Percentiles rank a stretch among this genome's conserved stretches.
These are phyloP conservation scores for Rutstroemia sp. DNA, from an alignment of 2,329 filamentous ascomycete genomes.

Conservation along the genomic window DNA sequence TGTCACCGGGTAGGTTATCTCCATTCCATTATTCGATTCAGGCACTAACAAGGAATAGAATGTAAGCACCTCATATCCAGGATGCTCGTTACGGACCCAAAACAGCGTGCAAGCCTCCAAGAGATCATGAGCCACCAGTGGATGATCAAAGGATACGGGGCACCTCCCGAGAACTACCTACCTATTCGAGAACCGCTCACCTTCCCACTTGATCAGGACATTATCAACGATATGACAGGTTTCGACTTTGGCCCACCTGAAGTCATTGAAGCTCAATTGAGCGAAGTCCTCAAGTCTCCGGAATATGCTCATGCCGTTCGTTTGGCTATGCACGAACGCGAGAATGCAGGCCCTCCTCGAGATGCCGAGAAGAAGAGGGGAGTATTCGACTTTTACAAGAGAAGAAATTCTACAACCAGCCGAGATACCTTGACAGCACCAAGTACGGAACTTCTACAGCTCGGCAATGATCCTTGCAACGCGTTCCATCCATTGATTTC, in stretches of 20 bases:
- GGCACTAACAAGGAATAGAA: slow-evolving; percentile 46
- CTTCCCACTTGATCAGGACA: slow-evolving; percentile 72
- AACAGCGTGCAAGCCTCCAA: slow-evolving; percentile 73
- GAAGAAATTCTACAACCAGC: slow-evolving; percentile 81
- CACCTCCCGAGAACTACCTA: slow-evolving; percentile 82
- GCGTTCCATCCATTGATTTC: slow-evolving; percentile 89
- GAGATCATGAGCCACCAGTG: slow-evolving; percentile 95
- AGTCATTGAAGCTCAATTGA: slow-evolving; percentile 72
- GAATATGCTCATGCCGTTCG: slow-evolving; percentile 86
- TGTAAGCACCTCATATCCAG: slow-evolving; percentile 87
- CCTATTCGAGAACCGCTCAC: slow-evolving; percentile 78
- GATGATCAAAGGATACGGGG: slow-evolving; percentile 87
- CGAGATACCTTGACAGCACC: slow-evolving; percentile 77
- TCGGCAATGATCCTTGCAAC: slow-evolving; percentile 82
- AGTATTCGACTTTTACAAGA: slow-evolving; percentile 92
- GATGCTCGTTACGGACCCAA: slow-evolving; percentile 93
- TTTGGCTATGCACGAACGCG: slow-evolving; percentile 60
- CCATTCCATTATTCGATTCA: not conserved
- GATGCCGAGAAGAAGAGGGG: slow-evolving; percentile 78
- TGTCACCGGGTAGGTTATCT: slow-evolving; percentile 67
- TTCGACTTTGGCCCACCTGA: slow-evolving; percentile 94
- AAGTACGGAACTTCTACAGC: slow-evolving; percentile 77
- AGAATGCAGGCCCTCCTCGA: slow-evolving; percentile 41
- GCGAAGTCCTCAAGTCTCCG: slow-evolving; percentile 81
- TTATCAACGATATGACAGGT: slow-evolving; percentile 90